A percentile compares a stretch with the other conserved stretches of the same genome.
These are phyloP conservation scores for Logfia minima DNA, from an alignment of 129 eudicot genomes.

Conservation along the genomic window DNA sequence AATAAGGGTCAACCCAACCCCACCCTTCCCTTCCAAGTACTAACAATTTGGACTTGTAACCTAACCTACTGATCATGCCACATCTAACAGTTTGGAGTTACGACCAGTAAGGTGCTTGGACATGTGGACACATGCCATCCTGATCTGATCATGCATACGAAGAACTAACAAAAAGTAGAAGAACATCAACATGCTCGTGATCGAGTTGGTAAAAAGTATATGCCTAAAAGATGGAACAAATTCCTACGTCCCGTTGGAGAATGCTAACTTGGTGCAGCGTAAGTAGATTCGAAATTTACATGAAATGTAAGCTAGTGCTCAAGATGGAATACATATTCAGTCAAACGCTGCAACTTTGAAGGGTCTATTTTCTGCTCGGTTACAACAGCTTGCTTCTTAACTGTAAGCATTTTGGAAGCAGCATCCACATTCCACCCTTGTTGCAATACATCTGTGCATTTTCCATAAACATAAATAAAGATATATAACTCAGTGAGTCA, in stretches of 20 bases:
- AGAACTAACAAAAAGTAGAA: neutral
- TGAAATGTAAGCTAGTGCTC: conserved; percentile 51
- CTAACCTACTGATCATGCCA: neutral
- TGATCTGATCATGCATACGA: neutral
- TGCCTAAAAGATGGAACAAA: neutral
- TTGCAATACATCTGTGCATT: conserved; percentile 66
- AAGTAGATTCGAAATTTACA: conserved; percentile 18
- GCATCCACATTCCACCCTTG: conserved; percentile 86
- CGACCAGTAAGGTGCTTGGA: neutral
- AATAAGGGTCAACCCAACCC: too few species aligned
- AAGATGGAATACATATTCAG: conserved; percentile 93
- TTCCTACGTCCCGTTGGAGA: neutral
- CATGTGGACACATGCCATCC: neutral
- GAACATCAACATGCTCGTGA: neutral
- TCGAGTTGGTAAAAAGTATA: neutral
- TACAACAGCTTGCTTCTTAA: conserved; percentile 66
- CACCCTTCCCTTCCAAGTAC: too few species aligned
- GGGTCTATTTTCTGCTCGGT: conserved; percentile 80
- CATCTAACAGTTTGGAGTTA: neutral
- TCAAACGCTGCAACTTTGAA: conserved; percentile 77
- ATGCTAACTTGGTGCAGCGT: neutral
- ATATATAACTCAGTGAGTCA: neutral
- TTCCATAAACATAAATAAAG: neutral
- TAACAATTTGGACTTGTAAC: too few species aligned
- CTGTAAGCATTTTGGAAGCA: conserved; percentile 69